Percentiles rank a stretch among this genome's conserved stretches.
phyloP scores from a whole-genome alignment of 441 rosid species.

The Adansonia gregorii region DNA sequence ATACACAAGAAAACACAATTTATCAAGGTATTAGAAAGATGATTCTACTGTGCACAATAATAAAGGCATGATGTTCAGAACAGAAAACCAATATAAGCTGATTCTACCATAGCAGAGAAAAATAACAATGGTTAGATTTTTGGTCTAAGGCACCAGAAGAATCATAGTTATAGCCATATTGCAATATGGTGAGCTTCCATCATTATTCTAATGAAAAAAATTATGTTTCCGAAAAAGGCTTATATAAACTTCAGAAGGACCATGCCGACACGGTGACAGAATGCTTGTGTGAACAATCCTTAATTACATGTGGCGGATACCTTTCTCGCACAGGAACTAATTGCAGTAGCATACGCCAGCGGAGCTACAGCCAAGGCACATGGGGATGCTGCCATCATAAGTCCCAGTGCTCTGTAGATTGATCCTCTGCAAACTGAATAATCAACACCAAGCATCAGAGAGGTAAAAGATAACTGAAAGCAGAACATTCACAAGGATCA shows the following conservation, averaged over 20 bases:
- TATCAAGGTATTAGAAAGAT: conserved; percentile 1
- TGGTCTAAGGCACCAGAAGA: neutral
- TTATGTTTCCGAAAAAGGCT: neutral
- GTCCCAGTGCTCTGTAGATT: conserved; percentile 88
- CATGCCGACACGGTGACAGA: neutral
- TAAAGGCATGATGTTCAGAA: neutral
- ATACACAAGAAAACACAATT: neutral
- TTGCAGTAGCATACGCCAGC: conserved; percentile 91
- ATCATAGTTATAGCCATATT: neutral
- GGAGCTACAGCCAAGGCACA: conserved; percentile 99
- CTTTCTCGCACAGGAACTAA: conserved; percentile 95
- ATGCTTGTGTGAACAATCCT: neutral
- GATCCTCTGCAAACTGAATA: conserved; percentile 90
- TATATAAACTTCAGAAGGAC: neutral
- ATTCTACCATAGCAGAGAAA: conserved; percentile 2
- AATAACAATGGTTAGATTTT: neutral
- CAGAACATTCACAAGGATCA: neutral
- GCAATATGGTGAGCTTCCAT: neutral
- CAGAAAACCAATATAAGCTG: neutral
- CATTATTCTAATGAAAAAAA: neutral
- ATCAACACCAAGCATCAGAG: conserved; percentile 30
- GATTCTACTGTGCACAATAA: neutral
- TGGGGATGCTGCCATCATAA: conserved; percentile 98
- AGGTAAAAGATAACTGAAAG: conserved; percentile 12
- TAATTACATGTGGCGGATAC: conserved; percentile 39